Evolutionary conservation across 768 basidiomycete genomes (phyloP).

Genomic region (Tylopilus subfusipes): DNA sequence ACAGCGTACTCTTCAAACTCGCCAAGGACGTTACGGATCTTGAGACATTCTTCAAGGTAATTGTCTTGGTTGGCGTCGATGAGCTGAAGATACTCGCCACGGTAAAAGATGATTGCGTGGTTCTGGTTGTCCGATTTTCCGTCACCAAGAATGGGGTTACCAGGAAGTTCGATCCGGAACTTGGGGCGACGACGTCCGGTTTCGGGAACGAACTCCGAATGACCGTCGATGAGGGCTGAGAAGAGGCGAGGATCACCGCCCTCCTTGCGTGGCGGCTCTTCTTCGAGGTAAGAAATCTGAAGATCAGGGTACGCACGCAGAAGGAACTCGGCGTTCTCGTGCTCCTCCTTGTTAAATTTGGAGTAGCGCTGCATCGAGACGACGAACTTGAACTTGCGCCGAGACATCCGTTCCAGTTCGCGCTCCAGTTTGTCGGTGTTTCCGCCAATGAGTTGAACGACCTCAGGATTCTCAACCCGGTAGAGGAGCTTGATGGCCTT

Average conservation of each 20-base stretch:
- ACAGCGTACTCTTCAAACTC: conserved; percentile 95
- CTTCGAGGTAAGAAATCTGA: conserved; percentile 97
- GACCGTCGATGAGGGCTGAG: conserved; percentile 95
- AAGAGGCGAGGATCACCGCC: conserved; percentile 94
- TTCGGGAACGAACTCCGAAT: conserved; percentile 91
- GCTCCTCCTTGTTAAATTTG: conserved; percentile 99
- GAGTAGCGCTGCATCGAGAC: conserved; percentile 99
- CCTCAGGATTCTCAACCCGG: conserved; percentile 98
- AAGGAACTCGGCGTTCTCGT: conserved; percentile 98
- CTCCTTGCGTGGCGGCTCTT: conserved; percentile 90
- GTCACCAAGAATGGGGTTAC: conserved; percentile 98
- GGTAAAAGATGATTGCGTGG: conserved; percentile 98
- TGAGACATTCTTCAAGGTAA: conserved; percentile 98
- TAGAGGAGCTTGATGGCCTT: conserved; percentile 99
- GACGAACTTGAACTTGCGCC: conserved; percentile 98
- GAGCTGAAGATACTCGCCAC: conserved; percentile 97
- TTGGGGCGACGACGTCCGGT: conserved; percentile 89
- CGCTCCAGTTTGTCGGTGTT: conserved; percentile 96
- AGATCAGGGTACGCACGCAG: conserved; percentile 97
- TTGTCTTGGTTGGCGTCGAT: conserved; percentile 99
- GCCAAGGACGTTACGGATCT: conserved; percentile 96
- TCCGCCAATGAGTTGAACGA: conserved; percentile 95
- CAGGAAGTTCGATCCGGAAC: conserved; percentile 97
- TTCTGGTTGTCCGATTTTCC: conserved; percentile 99
- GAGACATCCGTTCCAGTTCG: conserved; percentile 95